Conservation (phyloP, 139 green algal genomes). For the Picochlorum sp. region DNA sequence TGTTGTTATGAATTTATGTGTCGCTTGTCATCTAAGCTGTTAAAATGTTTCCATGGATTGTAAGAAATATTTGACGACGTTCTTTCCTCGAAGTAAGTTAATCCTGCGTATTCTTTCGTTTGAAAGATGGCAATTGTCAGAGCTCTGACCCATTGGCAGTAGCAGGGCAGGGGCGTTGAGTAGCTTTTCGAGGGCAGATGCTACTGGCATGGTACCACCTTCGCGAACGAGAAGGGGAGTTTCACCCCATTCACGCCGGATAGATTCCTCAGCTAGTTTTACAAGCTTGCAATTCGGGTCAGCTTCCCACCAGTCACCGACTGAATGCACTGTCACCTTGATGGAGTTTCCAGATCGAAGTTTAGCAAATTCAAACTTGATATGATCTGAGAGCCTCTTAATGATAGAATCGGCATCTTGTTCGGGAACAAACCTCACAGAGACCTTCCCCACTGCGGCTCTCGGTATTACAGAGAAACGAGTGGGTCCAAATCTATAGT, state of each 20-base stretch:
- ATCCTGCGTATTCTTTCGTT: conserved; percentile 75
- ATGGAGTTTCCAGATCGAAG: conserved; percentile 71
- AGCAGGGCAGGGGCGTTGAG: conserved; percentile 76
- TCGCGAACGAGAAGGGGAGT: conserved; percentile 71
- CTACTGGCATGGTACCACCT: conserved; percentile 83
- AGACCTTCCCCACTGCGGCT: conserved; percentile 62
- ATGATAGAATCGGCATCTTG: conserved; percentile 31
- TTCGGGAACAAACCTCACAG: conserved; percentile 59
- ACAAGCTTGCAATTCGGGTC: conserved; percentile 52
- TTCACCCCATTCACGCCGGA: conserved; percentile 62
- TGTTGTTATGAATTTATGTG: not conserved
- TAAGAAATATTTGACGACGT: conserved; percentile 63
- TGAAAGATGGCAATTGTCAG: conserved; percentile 73
- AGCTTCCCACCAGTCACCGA: conserved; percentile 87
- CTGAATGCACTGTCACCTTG: conserved; percentile 41
- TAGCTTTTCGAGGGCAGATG: conserved; percentile 71
- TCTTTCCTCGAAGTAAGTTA: conserved; percentile 79
- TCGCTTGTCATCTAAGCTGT: not conserved
- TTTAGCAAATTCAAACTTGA: conserved; percentile 68
- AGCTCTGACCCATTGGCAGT: conserved; percentile 84
- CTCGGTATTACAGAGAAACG: conserved; percentile 89
- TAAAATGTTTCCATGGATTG: conserved; percentile 25
- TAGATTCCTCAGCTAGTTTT: conserved; percentile 55
- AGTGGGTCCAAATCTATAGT: conserved; percentile 77
- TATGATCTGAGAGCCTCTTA: conserved; percentile 44